Percentiles rank a stretch among this genome's conserved stretches.
These are phyloP conservation scores for Saksenaea vasiformis DNA, from an alignment of 371 early-diverging fungal species.

Conservation along the genomic window DNA sequence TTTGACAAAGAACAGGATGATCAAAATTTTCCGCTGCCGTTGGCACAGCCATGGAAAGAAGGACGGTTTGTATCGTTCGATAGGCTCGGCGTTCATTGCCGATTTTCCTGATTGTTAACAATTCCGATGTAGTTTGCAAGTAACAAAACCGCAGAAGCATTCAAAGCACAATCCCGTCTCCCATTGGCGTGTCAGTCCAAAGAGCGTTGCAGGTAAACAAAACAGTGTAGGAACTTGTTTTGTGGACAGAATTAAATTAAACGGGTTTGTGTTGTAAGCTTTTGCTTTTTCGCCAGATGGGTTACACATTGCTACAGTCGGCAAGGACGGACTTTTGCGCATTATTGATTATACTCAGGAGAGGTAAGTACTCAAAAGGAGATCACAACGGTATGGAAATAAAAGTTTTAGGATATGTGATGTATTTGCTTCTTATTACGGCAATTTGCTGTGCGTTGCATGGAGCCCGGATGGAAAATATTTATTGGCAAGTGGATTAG, in stretches of 20 bases:
- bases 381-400: neutral
- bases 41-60: slow-evolving; percentile 9
- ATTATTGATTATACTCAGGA: slow-evolving; percentile 71
- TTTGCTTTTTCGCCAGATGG: slow-evolving; percentile 84
- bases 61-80: neutral
- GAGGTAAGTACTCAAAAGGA: slow-evolving; percentile 22
- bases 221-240: neutral
- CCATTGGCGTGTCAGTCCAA: slow-evolving; percentile 66
- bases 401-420: slow-evolving; percentile 55
- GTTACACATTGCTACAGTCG: slow-evolving; percentile 69
- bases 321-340: slow-evolving; percentile 72
- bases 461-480: slow-evolving; percentile 93
- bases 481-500: slow-evolving; percentile 62
- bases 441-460: slow-evolving; percentile 76
- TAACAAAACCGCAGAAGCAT: slow-evolving; percentile 48
- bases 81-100: neutral
- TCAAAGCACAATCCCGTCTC: slow-evolving; percentile 68
- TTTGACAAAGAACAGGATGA: slow-evolving; percentile 87
- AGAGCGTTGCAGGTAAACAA: slow-evolving; percentile 61
- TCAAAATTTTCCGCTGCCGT: slow-evolving; percentile 50
- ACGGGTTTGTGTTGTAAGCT: slow-evolving; percentile 38
- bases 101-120: neutral
- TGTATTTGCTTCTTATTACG: slow-evolving; percentile 77
- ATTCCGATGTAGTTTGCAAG: slow-evolving; percentile 48
- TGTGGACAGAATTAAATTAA: slow-evolving; percentile 7